Evolutionary conservation across 2,329 filamentous ascomycete genomes (phyloP), one percentile per base, ranked within the genome.

Genomic region (Westerdykella sp.): DNA sequence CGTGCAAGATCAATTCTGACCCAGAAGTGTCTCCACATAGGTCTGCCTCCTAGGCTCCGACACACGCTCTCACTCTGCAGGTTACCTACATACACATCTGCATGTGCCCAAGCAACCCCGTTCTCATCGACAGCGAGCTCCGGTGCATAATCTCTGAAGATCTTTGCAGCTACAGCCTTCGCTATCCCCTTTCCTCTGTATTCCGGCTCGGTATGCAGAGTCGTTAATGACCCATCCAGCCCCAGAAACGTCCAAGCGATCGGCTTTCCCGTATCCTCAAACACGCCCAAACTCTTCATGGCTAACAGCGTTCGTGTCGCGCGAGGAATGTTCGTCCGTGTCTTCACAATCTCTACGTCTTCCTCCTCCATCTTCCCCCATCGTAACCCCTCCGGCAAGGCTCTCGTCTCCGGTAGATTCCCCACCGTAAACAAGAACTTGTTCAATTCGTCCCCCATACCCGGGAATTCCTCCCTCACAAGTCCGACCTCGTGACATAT

Each of bases 181-280:
- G 82, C 83, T 23, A 87, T 65, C 0, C 84, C 83, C 34, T 67
- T 72, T 0, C 80, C 76, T 23, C 84, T 75, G 51, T 78, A 83
- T 1, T 69, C 62, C 9, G 70, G 69, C 60, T 84, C 80, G 41
- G 77, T 80, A 58, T 84, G 78, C 30, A 85, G 62, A 23, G 75
- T 77, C 10, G 73, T 76, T 13, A 84, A 59, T n/a, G 77, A 80
- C 1, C 75, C 81, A 54, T 85, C 82, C 2, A 76, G 67, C 0
- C 79, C 80, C 65, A 71, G 53, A 42, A 87, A 84, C 0, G 75
- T 77, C 84, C 84, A 87, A 0, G 81, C 79, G 5, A 86, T 66
- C 0, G 76, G 72, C 1, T 66, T 73, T 1, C 69, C 72, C 60
- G 57, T 45, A 66, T 59, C 11, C 66, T 75, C 48, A 44, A 59